A percentile compares a stretch with the other conserved stretches of the same genome.
phyloP scores from a whole-genome alignment of 148 eudicot species.

The Cornus controversa region DNA sequence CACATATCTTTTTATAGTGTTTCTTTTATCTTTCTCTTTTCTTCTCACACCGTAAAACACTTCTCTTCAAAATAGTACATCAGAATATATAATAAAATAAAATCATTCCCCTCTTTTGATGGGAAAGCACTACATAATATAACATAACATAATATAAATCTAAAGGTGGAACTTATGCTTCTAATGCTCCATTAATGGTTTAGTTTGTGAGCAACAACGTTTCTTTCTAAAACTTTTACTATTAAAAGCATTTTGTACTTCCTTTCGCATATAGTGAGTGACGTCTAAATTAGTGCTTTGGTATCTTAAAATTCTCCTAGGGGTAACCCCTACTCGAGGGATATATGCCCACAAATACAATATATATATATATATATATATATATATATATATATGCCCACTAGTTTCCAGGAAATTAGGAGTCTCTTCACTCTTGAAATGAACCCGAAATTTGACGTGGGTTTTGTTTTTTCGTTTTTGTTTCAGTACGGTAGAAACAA shows the following conservation, averaged over 20 bases:
- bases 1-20: not conserved
- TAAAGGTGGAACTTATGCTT: too few relatives aligned
- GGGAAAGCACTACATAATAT: not conserved
- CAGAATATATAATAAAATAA: not conserved
- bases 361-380: too few relatives aligned
- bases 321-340: not conserved
- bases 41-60: too few relatives aligned
- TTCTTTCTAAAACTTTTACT: not conserved
- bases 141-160: too few relatives aligned
- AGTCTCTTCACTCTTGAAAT: too few relatives aligned
- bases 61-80: not conserved
- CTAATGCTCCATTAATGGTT: too few relatives aligned
- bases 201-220: too few relatives aligned
- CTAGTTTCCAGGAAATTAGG: too few relatives aligned
- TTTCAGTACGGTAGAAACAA: too few relatives aligned
- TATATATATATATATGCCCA: too few relatives aligned
- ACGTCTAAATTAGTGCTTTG: not conserved
- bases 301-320: not conserved
- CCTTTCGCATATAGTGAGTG: not conserved
- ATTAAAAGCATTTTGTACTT: not conserved
- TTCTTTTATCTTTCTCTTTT: not conserved
- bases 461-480: too few relatives aligned
- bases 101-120: not conserved
- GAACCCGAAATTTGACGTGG: too few relatives aligned
- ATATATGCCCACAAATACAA: not conserved